Conservation (phyloP, 2,329 filamentous ascomycete genomes). For the Cercospora zeina region DNA sequence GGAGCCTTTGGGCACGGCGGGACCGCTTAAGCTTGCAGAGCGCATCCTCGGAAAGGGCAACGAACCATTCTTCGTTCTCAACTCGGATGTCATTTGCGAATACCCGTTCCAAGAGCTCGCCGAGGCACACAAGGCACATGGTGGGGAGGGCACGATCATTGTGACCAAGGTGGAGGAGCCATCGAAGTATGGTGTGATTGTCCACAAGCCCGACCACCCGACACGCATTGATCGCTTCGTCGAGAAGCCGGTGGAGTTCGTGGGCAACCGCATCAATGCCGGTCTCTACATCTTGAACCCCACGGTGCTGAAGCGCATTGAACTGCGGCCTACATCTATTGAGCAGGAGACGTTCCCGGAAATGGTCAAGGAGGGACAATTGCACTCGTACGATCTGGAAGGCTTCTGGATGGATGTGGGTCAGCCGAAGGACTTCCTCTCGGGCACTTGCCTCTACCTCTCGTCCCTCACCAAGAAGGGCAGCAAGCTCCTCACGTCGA, state of each 20-base stretch:
- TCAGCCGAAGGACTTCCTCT: conserved; percentile 97
- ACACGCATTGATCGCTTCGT: conserved; percentile 97
- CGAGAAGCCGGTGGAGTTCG: conserved; percentile 98
- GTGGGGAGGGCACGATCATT: conserved; percentile 94
- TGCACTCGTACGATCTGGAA: conserved; percentile 95
- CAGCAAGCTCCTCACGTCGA: conserved; percentile 76
- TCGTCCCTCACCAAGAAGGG: conserved; percentile 87
- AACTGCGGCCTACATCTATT: conserved; percentile 93
- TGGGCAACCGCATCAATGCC: conserved; percentile 97
- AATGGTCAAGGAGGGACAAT: conserved; percentile 82
- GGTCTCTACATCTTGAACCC: conserved; percentile 98
- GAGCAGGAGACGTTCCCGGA: conserved; percentile 98
- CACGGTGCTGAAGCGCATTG: conserved; percentile 84
- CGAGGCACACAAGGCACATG: conserved; percentile 88
- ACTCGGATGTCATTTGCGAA: conserved; percentile 97
- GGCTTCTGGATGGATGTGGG: conserved; percentile 99
- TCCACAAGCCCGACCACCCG: conserved; percentile 90
- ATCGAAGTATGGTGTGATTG: conserved; percentile 97
- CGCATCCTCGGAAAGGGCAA: conserved; percentile 90
- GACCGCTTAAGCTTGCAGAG: conserved; percentile 92
- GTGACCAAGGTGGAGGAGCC: conserved; percentile 99
- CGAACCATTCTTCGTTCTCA: conserved; percentile 94
- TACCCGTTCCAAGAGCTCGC: conserved; percentile 90
- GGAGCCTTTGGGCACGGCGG: conserved; percentile 91
- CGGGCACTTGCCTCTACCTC: conserved; percentile 93